Evolutionary conservation across 2,329 filamentous ascomycete genomes (phyloP).

Genomic region (Coniochaeta pulveracea): DNA sequence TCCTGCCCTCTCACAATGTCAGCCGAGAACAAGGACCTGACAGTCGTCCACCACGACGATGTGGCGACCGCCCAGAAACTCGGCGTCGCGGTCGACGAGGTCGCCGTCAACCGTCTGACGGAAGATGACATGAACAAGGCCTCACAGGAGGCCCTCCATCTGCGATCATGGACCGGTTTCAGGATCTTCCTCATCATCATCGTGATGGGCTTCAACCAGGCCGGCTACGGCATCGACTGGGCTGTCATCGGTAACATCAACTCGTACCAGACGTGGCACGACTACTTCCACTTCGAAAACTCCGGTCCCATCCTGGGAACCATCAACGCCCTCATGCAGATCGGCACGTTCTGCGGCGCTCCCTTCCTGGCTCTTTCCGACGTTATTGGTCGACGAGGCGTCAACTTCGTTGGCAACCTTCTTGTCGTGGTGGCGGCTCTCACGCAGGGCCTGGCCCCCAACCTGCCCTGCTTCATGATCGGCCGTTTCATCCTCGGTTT

Average conservation of each 20-base stretch:
- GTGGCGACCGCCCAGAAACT: conserved; percentile 18
- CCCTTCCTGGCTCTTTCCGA: conserved; percentile 38
- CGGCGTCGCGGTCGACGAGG: conserved; percentile 27
- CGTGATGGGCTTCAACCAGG: conserved; percentile 34
- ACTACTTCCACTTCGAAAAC: conserved; percentile 28
- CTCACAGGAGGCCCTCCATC: conserved; percentile 25
- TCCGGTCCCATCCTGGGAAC: conserved; percentile 27
- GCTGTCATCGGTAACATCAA: conserved; percentile 35
- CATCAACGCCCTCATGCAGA: conserved; percentile 34
- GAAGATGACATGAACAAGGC: conserved; percentile 31
- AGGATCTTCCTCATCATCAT: conserved; percentile 29
- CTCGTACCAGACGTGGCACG: conserved; percentile 27
- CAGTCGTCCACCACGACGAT: conserved; percentile 14
- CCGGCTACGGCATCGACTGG: conserved; percentile 36
- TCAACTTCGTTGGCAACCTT: conserved; percentile 32
- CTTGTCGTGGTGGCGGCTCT: conserved; percentile 31
- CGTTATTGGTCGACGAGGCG: conserved; percentile 36
- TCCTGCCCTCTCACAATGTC: background rate
- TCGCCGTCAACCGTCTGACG: conserved; percentile 29
- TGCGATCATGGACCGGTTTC: conserved; percentile 27
- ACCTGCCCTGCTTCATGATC: conserved; percentile 22
- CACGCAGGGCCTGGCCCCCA: conserved; percentile 32
- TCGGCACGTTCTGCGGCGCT: conserved; percentile 32
- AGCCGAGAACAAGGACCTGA: conserved; percentile 8
- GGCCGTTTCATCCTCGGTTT: conserved; percentile 23